Evolutionary conservation across 2,329 filamentous ascomycete genomes (phyloP), one percentile per base, ranked within the genome.

Genomic region (Dothidotthia symphoricarpi): DNA sequence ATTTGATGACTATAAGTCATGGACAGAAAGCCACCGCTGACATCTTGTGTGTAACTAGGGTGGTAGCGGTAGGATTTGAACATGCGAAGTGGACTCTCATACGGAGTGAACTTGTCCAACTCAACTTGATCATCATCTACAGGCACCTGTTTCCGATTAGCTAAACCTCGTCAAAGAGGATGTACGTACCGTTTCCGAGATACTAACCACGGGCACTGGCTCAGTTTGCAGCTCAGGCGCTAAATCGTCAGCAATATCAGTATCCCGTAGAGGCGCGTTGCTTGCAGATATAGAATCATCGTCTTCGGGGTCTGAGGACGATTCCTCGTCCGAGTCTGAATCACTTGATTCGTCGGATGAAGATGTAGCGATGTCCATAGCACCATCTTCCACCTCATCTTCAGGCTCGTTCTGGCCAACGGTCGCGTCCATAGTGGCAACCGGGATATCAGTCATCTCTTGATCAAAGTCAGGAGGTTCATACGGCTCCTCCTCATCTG

Each of bases 1-100:
- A 98, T 95, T 53, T 83, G 84, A 68, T 95, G 87, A 70, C 88
- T 96, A 71, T 91, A 97, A 28, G 90, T 97, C 72, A 94, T 76
- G 49, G 93, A 97, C 61, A 85, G 83, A 61, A 89, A 84, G 28
- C 91, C 91, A 46, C 83, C 85, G 39, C 80, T 64, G 40, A 95
- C 82, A 39, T 80, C 73, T 33, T 84, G 67, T 49, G 75, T 72
- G 69, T 83, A 97, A 34, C 79, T 74, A 22, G 88, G 87, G 62
- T 97, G 90, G 63, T 91, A 96, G 53, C 91, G 88, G 69, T 87
- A 98, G 25, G 87, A 85, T 64, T 82, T 88, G 67, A 97, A 96
- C 53, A 80, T 78, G 52, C 80, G 81, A 44, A 98, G 74, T 22
- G 89, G 86, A 60, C 88, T 95, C 60, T 86, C 76, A 68, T 98